These are phyloP conservation scores for Auricularia sp. DNA, from an alignment of 768 basidiomycete species.

Conservation along the genomic window DNA sequence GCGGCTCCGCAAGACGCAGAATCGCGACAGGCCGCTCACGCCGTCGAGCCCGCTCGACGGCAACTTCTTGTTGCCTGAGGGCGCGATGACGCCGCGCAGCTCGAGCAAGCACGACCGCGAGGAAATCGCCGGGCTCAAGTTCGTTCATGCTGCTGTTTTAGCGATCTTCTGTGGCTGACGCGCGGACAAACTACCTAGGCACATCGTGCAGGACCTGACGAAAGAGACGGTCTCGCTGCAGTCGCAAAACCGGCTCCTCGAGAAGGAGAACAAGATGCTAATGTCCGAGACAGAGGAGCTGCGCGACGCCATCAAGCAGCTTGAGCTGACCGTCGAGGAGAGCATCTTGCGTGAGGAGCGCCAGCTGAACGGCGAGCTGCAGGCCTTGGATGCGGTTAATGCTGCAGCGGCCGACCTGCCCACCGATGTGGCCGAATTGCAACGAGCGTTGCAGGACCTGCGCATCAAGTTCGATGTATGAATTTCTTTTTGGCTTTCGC, in stretches of 20 bases:
- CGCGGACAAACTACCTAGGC: slow-evolving; percentile 31
- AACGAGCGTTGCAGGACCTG: slow-evolving; percentile 37
- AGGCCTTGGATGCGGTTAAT: slow-evolving; percentile 3
- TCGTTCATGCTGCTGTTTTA: slow-evolving; percentile 12
- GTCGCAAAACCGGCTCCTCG: slow-evolving; percentile 60
- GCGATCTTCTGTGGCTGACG: neutral
- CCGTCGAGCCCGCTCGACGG: slow-evolving; percentile 9
- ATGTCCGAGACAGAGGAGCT: slow-evolving; percentile 59
- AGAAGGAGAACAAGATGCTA: slow-evolving; percentile 66
- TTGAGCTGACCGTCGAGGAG: slow-evolving; percentile 68
- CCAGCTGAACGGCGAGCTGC: slow-evolving; percentile 1
- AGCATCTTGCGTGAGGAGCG: slow-evolving; percentile 43
- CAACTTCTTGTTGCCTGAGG: neutral
- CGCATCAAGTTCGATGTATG: slow-evolving; percentile 44
- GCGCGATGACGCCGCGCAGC: slow-evolving; percentile 8
- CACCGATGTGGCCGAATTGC: slow-evolving; percentile 29
- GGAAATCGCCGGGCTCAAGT: slow-evolving; percentile 82
- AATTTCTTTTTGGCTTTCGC: neutral
- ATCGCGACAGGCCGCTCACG: slow-evolving; percentile 44
- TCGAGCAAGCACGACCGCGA: slow-evolving; percentile 44
- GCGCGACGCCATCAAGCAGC: slow-evolving; percentile 64
- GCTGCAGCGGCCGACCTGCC: neutral
- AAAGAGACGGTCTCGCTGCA: slow-evolving; percentile 58
- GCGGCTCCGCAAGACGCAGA: slow-evolving; percentile 41
- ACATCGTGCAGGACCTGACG: slow-evolving; percentile 81